Evolutionary conservation across 352 stramenopile species (phyloP).

Genomic region (Saprolegnia diclina): DNA sequence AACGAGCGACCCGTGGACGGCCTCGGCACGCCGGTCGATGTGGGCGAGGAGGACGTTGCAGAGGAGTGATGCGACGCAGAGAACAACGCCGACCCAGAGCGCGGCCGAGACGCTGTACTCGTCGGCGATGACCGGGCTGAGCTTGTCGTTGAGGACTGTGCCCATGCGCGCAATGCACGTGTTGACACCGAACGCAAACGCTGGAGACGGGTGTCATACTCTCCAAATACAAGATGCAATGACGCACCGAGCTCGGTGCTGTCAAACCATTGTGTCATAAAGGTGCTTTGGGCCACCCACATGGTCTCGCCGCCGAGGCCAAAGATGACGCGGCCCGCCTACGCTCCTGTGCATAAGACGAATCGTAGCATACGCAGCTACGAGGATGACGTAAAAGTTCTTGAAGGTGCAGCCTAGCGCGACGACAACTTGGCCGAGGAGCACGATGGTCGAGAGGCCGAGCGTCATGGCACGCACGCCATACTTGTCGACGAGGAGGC

Average conservation of each 20-base stretch:
- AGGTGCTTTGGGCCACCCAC: slow-evolving; percentile 45
- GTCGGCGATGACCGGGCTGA: slow-evolving; percentile 22
- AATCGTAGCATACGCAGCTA: slow-evolving; percentile 14
- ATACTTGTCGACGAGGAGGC: slow-evolving; percentile 45
- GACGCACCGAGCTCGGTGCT: slow-evolving; percentile 38
- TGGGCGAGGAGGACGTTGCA: slow-evolving; percentile 12
- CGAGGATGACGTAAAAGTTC: slow-evolving; percentile 31
- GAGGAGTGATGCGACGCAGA: slow-evolving; percentile 20
- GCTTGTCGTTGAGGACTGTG: slow-evolving; percentile 27
- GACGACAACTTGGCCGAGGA: slow-evolving; percentile 45
- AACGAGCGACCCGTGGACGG: neutral
- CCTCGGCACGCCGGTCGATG: slow-evolving; percentile 15
- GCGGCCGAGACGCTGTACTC: slow-evolving; percentile 20
- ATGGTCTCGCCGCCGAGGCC: slow-evolving; percentile 62
- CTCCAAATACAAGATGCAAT: neutral
- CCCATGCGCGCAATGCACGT: slow-evolving; percentile 22
- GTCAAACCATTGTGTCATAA: slow-evolving; percentile 58
- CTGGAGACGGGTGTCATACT: neutral
- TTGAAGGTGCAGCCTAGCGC: slow-evolving; percentile 32
- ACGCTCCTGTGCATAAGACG: slow-evolving; percentile 29
- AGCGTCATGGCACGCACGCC: slow-evolving; percentile 39
- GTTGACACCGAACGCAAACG: slow-evolving; percentile 31
- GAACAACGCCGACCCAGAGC: slow-evolving; percentile 17
- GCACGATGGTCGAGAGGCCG: slow-evolving; percentile 24
- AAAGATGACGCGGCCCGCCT: slow-evolving; percentile 55